phyloP scores from a whole-genome alignment of 2,329 filamentous ascomycete genomes.

The Epichloe hybrida region DNA sequence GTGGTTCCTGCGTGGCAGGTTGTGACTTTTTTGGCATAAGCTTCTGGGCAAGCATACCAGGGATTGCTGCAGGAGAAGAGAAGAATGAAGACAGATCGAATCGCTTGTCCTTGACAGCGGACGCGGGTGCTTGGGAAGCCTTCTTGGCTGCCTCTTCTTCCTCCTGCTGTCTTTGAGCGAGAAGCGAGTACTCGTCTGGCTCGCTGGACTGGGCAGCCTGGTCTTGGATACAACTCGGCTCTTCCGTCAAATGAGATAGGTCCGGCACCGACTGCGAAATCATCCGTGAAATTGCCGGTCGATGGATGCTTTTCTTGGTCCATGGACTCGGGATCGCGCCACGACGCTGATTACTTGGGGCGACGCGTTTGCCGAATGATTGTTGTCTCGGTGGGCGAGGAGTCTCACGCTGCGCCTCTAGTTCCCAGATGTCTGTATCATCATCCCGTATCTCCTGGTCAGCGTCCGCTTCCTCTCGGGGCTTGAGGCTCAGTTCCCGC shows the following conservation, averaged over 20 bases:
- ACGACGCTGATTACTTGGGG: conserved; percentile 11
- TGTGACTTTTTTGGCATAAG: conserved; percentile 15
- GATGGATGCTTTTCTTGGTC: conserved; percentile 15
- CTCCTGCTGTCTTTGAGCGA: conserved; percentile 19
- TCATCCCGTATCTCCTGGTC: conserved; percentile 19
- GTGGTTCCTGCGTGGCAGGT: conserved; percentile 1
- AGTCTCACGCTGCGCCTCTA: conserved; percentile 38
- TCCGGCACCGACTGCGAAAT: conserved; percentile 8
- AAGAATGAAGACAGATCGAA: conserved; percentile 43
- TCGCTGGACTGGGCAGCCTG: conserved; percentile 10
- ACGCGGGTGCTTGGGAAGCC: conserved; percentile 6
- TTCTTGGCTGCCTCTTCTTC: conserved; percentile 9
- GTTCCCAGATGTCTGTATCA: conserved; percentile 42
- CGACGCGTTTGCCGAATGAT: conserved; percentile 15
- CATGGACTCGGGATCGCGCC: conserved; percentile 26
- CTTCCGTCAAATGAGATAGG: conserved; percentile 4
- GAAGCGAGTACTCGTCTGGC: conserved; percentile 31
- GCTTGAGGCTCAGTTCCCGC: background rate
- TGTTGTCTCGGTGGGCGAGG: conserved; percentile 20
- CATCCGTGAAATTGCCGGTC: background rate
- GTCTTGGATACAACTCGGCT: conserved; percentile 4
- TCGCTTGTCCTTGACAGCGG: conserved; percentile 17
- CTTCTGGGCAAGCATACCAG: conserved; percentile 20
- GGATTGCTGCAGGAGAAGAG: conserved; percentile 37
- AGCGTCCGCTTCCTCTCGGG: conserved; percentile 1